A percentile compares a stretch with the other conserved stretches of the same genome.
phyloP scores from a whole-genome alignment of 1,284 basidiomycete genomes.

The Somion occarium region DNA sequence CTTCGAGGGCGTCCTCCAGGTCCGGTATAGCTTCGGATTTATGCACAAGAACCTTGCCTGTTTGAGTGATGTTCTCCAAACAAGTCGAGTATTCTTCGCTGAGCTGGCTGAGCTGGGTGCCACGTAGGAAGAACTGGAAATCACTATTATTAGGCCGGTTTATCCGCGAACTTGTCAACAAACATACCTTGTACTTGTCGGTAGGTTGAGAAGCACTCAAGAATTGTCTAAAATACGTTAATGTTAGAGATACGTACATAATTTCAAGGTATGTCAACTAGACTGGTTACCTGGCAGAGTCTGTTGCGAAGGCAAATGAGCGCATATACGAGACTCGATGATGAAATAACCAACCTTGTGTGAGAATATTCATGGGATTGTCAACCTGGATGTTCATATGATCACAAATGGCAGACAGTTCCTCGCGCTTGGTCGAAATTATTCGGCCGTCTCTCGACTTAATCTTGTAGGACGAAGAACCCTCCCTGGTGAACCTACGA shows the following conservation, averaged over 20 bases:
- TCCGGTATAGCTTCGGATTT: constrained; percentile 76
- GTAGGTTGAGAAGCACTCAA: constrained; percentile 76
- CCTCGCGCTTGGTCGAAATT: constrained; percentile 79
- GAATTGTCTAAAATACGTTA: constrained; percentile 70
- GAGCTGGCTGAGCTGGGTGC: constrained; percentile 89
- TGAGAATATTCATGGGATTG: constrained; percentile 93
- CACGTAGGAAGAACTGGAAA: constrained; percentile 85
- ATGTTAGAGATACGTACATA: neutral
- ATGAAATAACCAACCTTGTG: constrained; percentile 62
- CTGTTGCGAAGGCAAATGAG: constrained; percentile 19
- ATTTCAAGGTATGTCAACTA: neutral
- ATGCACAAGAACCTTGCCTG: constrained; percentile 55
- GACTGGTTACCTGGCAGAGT: constrained; percentile 32
- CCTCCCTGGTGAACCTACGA: constrained; percentile 76
- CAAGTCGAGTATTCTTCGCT: constrained; percentile 83
- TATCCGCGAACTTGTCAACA: constrained; percentile 1
- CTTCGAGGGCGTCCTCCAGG: constrained; percentile 54
- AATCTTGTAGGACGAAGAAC: constrained; percentile 81
- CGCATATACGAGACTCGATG: neutral
- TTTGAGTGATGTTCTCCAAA: constrained; percentile 66
- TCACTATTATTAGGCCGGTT: neutral
- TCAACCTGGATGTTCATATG: constrained; percentile 97
- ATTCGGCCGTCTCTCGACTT: constrained; percentile 63
- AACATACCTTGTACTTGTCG: constrained; percentile 86
- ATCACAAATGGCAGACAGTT: constrained; percentile 84